phyloP scores from a whole-genome alignment of 108 stramenopile species.

The Discostella stelligeroides region DNA sequence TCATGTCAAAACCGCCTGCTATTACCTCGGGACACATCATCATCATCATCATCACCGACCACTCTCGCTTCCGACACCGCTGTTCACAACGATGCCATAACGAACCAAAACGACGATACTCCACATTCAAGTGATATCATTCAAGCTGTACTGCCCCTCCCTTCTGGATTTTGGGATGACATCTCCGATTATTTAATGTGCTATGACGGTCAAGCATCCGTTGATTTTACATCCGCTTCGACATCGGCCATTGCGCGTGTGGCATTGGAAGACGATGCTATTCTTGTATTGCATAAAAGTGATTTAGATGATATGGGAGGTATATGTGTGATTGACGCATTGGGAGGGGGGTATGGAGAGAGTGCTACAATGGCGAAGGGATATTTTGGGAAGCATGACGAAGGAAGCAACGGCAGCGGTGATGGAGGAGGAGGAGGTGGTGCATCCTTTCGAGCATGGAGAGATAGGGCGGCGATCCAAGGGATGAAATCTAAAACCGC shows the following conservation, averaged over 20 bases:
- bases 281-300: conserved; percentile 57
- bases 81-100: not conserved
- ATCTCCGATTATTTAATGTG: conserved; percentile 83
- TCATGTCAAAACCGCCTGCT: conserved; percentile 58
- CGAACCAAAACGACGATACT: not conserved
- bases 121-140: conserved; percentile 9
- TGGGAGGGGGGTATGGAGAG: conserved; percentile 63
- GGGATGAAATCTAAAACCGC: conserved; percentile 12
- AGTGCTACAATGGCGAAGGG: conserved; percentile 10
- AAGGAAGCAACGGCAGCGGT: not conserved
- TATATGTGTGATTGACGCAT: conserved; percentile 47
- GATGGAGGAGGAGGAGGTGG: not conserved
- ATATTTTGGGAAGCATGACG: too few species aligned
- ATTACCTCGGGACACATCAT: not conserved
- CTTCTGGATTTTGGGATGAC: conserved; percentile 82
- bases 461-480: conserved; percentile 29
- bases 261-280: conserved; percentile 63
- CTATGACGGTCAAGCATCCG: conserved; percentile 47
- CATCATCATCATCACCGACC: too few species aligned
- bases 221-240: conserved; percentile 49
- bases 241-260: conserved; percentile 35
- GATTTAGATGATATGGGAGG: conserved; percentile 45
- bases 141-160: conserved; percentile 52
- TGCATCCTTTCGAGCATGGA: conserved; percentile 32
- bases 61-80: too few species aligned